Evolutionary conservation across 2,329 filamentous ascomycete genomes (phyloP), one percentile per base, ranked within the genome.

Genomic region (Penicillium griseofulvum): DNA sequence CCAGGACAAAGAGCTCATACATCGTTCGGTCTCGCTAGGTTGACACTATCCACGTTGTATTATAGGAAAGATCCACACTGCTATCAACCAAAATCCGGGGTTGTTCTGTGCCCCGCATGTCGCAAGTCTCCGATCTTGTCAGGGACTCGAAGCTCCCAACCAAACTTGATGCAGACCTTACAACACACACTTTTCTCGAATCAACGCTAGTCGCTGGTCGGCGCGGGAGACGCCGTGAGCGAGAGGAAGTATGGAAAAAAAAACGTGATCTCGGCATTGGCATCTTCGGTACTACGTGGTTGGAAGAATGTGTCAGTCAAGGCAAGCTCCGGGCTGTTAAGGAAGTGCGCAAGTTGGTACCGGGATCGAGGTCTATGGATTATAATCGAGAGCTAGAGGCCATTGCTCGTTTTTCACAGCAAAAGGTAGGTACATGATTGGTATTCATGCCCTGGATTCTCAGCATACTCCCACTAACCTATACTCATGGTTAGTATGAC

Each of bases 171-270:
- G 29, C 46, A 22, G 52, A 54, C n/a, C 44, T 41, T 31, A 57
- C 49, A 22, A 61, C 43, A n/a, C 57, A 57, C 45, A 60, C 57
- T 8, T 61, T 57, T 44, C 39, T 59, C 14, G 57, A 61, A 29
- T 57, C 54, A 1, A 52, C 46, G 3, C 49, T 42, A 17, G 46
- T 47, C 17, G 36, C 29, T 10, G 50, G 52, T 22, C 54, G 54
- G 14, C 42, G 52, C 2, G 28, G 48, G 14, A 48, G 59, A 17
- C 54, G 54, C 16, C 36, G 50, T 38, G 47, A 54, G 26, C 54
- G 52, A 1, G 38, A 55, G 17, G 59, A 61, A 50, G 17, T 46
- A 31, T 59, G 54, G 59, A 54, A 49, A 14, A 48, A 26, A 28
- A 52, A 48, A 11, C 36, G 52, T 29, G n/a, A 55, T 29, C 49